phyloP scores from a whole-genome alignment of 495 filamentous ascomycete species.

The Penicillium psychrofluorescens region DNA sequence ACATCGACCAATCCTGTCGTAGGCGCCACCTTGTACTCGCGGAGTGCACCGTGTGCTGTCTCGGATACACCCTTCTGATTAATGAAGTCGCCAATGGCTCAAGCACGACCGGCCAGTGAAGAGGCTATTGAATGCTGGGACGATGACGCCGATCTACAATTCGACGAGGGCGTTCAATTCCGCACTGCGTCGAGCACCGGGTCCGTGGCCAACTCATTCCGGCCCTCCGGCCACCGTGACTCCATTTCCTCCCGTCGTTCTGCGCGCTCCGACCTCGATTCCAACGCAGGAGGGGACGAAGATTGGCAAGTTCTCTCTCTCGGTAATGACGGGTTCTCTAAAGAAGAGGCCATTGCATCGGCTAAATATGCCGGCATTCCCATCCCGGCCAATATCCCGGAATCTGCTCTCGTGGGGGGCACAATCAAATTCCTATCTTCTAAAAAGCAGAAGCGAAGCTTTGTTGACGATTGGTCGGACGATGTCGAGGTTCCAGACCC shows the following conservation, averaged over 20 bases:
- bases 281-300: conserved; percentile 60
- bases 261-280: conserved; percentile 72
- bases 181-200: conserved; percentile 56
- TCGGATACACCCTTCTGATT: neutral
- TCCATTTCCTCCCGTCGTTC: conserved; percentile 73
- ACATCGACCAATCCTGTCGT: neutral
- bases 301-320: conserved; percentile 77
- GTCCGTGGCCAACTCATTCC: conserved; percentile 42
- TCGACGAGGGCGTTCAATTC: conserved; percentile 62
- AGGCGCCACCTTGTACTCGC: too few relatives aligned
- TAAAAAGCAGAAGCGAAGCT: conserved; percentile 66
- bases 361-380: conserved; percentile 87
- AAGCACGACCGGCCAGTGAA: conserved; percentile 45
- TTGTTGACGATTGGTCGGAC: conserved; percentile 84
- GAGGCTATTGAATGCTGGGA: conserved; percentile 79
- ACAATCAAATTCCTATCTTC: conserved; percentile 88
- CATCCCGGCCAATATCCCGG: conserved; percentile 81
- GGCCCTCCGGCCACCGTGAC: conserved; percentile 54
- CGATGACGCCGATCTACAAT: conserved; percentile 74
- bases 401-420: conserved; percentile 87
- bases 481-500: conserved; percentile 74
- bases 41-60: neutral
- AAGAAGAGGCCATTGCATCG: conserved; percentile 74
- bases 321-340: conserved; percentile 72
- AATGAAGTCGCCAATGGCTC: conserved; percentile 55